Evolutionary conservation across 495 filamentous ascomycete genomes (phyloP), one percentile per base, ranked within the genome.

Genomic region (Durotheca rogersii): DNA sequence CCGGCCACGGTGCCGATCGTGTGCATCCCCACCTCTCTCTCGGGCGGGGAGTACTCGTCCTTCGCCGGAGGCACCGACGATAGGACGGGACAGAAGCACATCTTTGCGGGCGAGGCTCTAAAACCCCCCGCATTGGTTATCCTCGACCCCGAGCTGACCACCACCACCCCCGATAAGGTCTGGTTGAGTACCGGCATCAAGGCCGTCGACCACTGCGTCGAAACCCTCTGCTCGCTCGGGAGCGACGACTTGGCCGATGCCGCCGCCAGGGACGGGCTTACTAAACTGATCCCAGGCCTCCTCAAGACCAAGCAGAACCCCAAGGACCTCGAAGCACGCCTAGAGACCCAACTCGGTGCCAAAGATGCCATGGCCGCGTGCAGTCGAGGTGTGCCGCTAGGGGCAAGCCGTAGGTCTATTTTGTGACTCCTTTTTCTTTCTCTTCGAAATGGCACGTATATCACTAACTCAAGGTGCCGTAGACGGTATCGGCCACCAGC

Each of bases 401-500:
- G 81, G 10, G 80, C 77, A 19, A 81, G 78, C 45, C 81, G 55
- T 58, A 58, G 12, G 49, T 58, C 19, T 30, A 53, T 34, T n/a
- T 25, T 15, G 25, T 6, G 23, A 12, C 17, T 35, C 9, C 35
- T 20, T 23, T 20, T 25, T 27, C 3, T 4, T 11, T 25, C 14
- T 27, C 23, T 20, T 25, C 25, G n/a, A 18, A 14, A 21, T n/a
- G n/a, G n/a, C n/a, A 39, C 6, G 15, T 3, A 36, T 12, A 23
- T 27, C 29, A 7, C 39, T 58, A 19, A 58, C 39, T 27, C 12
- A 4, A 33, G 15, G 11, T 41, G 30, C 2, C 33, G 15, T 12
- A 58, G 55, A 86, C 65, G 81, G 72, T 1, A 84, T 84, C 60
- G 81, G 81, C 9, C 80, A 84, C 67, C 80, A 84, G 60, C 70